Evolutionary conservation across 148 eudicot species (phyloP), one percentile per base, ranked within the genome.

Genomic region (Beta vulgaris): DNA sequence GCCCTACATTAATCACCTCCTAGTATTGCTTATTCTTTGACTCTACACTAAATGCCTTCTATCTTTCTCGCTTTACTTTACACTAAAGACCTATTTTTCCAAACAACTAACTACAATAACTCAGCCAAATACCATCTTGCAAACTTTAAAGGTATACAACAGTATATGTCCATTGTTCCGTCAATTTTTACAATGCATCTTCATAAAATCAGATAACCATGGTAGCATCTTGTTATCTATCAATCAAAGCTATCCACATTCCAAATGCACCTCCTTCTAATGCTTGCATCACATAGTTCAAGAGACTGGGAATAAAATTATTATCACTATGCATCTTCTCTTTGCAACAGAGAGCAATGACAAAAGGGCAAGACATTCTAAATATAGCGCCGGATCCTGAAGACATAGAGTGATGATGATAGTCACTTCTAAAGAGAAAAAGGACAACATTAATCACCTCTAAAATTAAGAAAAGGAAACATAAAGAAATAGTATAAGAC

Each of bases 261-360:
- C 83, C 85, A 82, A 71, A 73, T 62, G 51, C 71, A 81, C 74
- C 81, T 66, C 72, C 82, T 68, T 73, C 72, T 32, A 72, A 71
- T 35, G 71, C 77, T 66, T 75, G 82, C 57, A 25, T 71, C 74
- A 37, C 53, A 60, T 71, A 31, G 31, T 44, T 76, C 68, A 71
- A 66, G 68, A 71, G 39, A 21, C 60, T 36, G 65, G 53, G 46
- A 80, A 61, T 39, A 54, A 59, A 76, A 64, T 42, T 59, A 65
- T 36, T 75, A 32, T 39, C 58, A 21, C 51, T 58, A 48, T 54
- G 31, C 46, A 80, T 34, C 65, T 74, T 37, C 71, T 71, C 58
- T 23, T 64, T 72, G 51, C 53, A 71, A 64, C 76, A 76, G 76
- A 58, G 77, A 64, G 42, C 59, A 39, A 42, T 55, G 35, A 55